Conservation (phyloP, 2,329 filamentous ascomycete genomes). For the Fusarium dlaminii region DNA sequence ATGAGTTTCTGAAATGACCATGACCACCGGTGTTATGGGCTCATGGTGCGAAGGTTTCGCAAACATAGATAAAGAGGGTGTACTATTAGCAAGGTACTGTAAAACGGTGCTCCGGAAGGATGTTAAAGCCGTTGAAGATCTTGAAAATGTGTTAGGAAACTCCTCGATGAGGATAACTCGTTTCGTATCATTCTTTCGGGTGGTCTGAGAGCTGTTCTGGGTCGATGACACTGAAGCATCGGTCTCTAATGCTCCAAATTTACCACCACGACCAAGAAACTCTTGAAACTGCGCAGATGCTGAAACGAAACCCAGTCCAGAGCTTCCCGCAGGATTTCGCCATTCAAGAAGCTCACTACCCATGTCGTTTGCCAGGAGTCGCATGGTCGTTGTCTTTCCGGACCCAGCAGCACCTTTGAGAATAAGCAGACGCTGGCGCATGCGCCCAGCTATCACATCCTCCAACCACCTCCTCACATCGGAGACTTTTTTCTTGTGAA, state of each 20-base stretch:
- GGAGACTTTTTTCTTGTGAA: constrained; percentile 92
- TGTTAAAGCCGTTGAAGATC: constrained; percentile 69
- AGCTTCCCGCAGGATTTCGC: constrained; percentile 79
- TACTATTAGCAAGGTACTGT: constrained; percentile 76
- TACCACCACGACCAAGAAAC: constrained; percentile 83
- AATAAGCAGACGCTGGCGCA: constrained; percentile 78
- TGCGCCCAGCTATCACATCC: constrained; percentile 72
- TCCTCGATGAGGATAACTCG: constrained; percentile 81
- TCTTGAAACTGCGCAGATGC: constrained; percentile 88
- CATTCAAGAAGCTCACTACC: constrained; percentile 84
- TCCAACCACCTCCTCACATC: constrained; percentile 88
- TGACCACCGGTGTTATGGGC: constrained; percentile 76
- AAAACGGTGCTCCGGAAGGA: constrained; percentile 80
- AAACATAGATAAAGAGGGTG: constrained; percentile 63
- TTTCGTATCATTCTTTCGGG: constrained; percentile 38
- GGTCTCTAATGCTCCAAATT: constrained; percentile 76
- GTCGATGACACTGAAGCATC: constrained; percentile 45
- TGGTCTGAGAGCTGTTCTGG: constrained; percentile 30
- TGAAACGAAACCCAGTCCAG: constrained; percentile 71
- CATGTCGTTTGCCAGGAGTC: constrained; percentile 80
- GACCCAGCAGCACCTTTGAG: constrained; percentile 91
- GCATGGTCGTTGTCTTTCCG: constrained; percentile 90
- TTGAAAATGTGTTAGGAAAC: constrained; percentile 79
- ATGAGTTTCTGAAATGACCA: constrained; percentile 91
- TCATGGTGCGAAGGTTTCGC: constrained; percentile 54